A percentile compares a stretch with the other conserved stretches of the same genome.
These are phyloP conservation scores for Blumeria graminis DNA, from an alignment of 2,329 filamentous ascomycete species.

Conservation along the genomic window DNA sequence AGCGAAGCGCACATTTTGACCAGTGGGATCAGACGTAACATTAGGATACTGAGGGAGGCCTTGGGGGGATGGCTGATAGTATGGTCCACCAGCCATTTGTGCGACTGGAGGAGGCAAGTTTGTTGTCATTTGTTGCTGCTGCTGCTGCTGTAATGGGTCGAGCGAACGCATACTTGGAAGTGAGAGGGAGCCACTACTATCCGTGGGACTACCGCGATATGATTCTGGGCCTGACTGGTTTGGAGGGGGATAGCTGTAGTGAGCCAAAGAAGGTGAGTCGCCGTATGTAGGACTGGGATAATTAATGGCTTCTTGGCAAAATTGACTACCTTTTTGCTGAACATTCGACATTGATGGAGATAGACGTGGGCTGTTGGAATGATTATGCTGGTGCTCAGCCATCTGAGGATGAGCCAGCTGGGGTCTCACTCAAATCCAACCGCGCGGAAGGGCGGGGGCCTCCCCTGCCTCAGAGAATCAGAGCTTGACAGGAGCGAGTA, in stretches of 20 bases:
- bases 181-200: conserved; percentile 21
- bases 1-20: conserved; percentile 27
- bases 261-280: conserved; percentile 21
- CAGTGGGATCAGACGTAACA: conserved; percentile 22
- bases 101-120: conserved; percentile 27
- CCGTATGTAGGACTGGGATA: conserved; percentile 25
- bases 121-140: conserved; percentile 23
- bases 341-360: conserved; percentile 16
- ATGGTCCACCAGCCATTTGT: conserved; percentile 20
- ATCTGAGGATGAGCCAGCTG: neutral
- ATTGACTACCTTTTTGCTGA: conserved; percentile 8
- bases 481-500: too few relatives aligned
- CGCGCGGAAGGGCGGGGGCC: neutral
- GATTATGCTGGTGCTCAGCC: conserved; percentile 2
- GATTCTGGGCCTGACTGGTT: conserved; percentile 16
- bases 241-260: conserved; percentile 23
- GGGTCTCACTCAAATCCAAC: neutral
- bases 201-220: conserved; percentile 21
- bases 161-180: conserved; percentile 26
- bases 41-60: conserved; percentile 20
- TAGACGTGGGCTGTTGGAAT: conserved; percentile 11
- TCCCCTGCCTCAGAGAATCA: neutral
- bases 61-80: conserved; percentile 22
- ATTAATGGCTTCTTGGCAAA: conserved; percentile 9
- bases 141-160: conserved; percentile 18